Evolutionary conservation across 78 protist species (phyloP).

Genomic region (Chrysochromulina parva): DNA sequence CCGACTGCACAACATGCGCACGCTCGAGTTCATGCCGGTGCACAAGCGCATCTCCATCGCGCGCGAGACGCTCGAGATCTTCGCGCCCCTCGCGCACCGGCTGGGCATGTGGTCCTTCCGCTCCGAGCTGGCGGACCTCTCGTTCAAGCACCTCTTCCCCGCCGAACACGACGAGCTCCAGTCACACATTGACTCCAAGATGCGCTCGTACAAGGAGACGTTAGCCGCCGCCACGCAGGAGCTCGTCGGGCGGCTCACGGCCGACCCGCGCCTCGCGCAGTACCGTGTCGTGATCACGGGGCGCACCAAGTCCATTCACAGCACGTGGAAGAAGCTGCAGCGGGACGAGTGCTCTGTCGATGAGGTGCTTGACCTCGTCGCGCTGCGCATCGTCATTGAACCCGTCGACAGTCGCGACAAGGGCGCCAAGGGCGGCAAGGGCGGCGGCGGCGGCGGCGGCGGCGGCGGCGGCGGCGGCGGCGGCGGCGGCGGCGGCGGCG

Average conservation of each 20-base stretch:
- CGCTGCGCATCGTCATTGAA: neutral
- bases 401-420: neutral
- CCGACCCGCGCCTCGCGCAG: neutral
- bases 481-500: no score
- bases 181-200: neutral
- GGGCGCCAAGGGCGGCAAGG: neutral
- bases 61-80: slow-evolving; percentile 18
- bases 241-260: neutral
- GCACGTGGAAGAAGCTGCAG: slow-evolving; percentile 7
- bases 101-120: neutral
- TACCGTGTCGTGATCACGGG: neutral
- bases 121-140: neutral
- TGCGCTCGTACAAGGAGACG: neutral
- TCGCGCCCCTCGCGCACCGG: slow-evolving; percentile 35
- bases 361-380: neutral
- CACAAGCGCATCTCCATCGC: slow-evolving; percentile 10
- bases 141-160: no score
- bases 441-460: no score
- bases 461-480: no score
- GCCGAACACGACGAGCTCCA: neutral
- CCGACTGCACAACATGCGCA: slow-evolving; percentile 46
- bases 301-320: neutral
- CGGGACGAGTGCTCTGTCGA: neutral
- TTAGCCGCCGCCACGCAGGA: neutral
- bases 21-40: slow-evolving; percentile 20